These are phyloP conservation scores for Globisporangium mamillatum DNA, from an alignment of 352 stramenopile genomes.

Conservation along the genomic window DNA sequence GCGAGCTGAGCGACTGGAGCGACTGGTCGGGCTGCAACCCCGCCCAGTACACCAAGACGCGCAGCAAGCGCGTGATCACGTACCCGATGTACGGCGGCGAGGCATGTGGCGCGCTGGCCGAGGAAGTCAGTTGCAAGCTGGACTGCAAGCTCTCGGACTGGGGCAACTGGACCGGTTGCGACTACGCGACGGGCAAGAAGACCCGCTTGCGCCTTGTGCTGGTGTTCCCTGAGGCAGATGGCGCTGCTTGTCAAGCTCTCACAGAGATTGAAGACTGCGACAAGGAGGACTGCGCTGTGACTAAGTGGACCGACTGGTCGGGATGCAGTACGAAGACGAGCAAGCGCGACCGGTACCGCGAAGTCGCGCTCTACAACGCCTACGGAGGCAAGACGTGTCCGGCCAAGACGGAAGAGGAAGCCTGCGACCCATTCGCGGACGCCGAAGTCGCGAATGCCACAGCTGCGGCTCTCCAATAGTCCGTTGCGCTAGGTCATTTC, in stretches of 20 bases:
- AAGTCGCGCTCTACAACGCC: slow-evolving; percentile 28
- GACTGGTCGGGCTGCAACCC: slow-evolving; percentile 48
- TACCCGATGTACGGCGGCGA: slow-evolving; percentile 33
- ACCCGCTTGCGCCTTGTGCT: slow-evolving; percentile 37
- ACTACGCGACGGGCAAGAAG: slow-evolving; percentile 43
- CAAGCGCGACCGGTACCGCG: slow-evolving; percentile 26
- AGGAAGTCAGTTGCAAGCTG: slow-evolving; percentile 34
- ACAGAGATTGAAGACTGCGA: slow-evolving; percentile 35
- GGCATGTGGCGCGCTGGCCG: slow-evolving; percentile 21
- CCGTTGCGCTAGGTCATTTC: background rate
- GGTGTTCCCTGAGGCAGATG: slow-evolving; percentile 25
- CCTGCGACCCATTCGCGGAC: slow-evolving; percentile 24
- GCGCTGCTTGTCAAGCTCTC: slow-evolving; percentile 22
- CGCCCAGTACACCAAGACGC: slow-evolving; percentile 27
- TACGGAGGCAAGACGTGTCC: slow-evolving; percentile 36
- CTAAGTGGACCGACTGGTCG: slow-evolving; percentile 47
- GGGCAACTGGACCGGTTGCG: slow-evolving; percentile 44
- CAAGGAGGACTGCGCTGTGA: slow-evolving; percentile 36
- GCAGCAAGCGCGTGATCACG: slow-evolving; percentile 23
- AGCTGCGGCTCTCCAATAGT: background rate
- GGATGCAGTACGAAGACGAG: slow-evolving; percentile 52
- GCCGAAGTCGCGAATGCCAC: background rate
- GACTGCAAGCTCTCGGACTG: slow-evolving; percentile 51
- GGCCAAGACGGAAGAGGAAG: slow-evolving; percentile 23
- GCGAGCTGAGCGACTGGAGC: slow-evolving; percentile 43